Percentiles rank a stretch among this genome's conserved stretches.
Conservation (phyloP, 352 stramenopile genomes). For the Pelagophyceae sp. region DNA sequence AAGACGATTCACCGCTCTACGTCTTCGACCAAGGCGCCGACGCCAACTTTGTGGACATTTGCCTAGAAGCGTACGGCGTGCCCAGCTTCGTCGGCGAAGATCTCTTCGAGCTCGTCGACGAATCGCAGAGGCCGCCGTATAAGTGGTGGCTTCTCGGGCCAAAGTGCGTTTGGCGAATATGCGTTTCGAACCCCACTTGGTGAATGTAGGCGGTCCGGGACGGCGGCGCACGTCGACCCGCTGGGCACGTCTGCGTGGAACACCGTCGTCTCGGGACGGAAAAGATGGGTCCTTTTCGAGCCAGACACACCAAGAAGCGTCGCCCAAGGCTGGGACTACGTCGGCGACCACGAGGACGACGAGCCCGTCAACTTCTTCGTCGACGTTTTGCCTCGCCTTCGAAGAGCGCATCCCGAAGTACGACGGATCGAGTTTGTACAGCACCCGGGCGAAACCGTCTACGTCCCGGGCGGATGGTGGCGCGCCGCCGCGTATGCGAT, state of each 20-base stretch:
- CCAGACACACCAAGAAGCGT: conserved; percentile 54
- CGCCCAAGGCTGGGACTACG: conserved; percentile 48
- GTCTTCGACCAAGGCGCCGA: conserved; percentile 71
- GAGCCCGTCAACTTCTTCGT: conserved; percentile 74
- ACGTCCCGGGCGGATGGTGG: conserved; percentile 59
- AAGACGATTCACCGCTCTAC: conserved; percentile 74
- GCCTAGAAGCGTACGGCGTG: conserved; percentile 52
- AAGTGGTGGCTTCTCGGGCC: conserved; percentile 56
- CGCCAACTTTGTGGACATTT: conserved; percentile 61
- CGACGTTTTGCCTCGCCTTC: conserved; percentile 60
- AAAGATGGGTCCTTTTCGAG: conserved; percentile 93
- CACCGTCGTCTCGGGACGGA: conserved; percentile 82
- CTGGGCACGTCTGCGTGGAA: conserved; percentile 93
- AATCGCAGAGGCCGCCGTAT: conserved; percentile 57
- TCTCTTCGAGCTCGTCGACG: conserved; percentile 62
- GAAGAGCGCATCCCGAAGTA: background rate
- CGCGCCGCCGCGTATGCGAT: too few species aligned
- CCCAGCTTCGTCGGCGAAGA: conserved; percentile 64
- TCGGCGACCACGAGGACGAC: conserved; percentile 59
- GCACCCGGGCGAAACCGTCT: conserved; percentile 59
- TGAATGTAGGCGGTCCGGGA: conserved; percentile 71
- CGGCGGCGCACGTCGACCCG: conserved; percentile 88
- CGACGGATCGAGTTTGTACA: conserved; percentile 66
- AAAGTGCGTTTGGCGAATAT: too few species aligned
- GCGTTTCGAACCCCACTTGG: too few species aligned